Evolutionary conservation across 2,329 filamentous ascomycete species (phyloP), one percentile per base, ranked within the genome.

Genomic region (Diaporthe sp.): DNA sequence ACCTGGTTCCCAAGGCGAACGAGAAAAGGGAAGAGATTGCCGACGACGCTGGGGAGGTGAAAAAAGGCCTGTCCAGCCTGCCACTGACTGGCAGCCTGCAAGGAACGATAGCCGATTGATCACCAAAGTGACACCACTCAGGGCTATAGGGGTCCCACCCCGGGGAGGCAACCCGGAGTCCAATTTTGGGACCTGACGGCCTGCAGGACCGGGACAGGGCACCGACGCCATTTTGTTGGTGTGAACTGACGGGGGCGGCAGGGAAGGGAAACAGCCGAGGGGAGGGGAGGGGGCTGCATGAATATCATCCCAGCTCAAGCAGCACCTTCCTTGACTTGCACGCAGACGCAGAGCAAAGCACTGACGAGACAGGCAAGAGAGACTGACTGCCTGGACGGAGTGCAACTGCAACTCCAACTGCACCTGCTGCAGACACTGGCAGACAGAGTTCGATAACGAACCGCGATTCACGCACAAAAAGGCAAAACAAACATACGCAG

Each of bases 261-360:
- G 47, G 64, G 64, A 35, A 35, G 61, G 19, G 64, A 38, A 67
- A 35, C 45, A 40, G 64, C 64, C 64, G 33, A 68, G 47, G 64
- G 30, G 45, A 68, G 47, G 64, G 45, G 64, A 50, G 61, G 61
- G 61, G 61, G 45, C 64, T 68, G 64, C 64, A 68, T 68, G 33
- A 38, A 68, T 54, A 10, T 15, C 22, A 9, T n/a, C n/a, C n/a
- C n/a, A n/a, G n/a, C n/a, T n/a, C n/a, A n/a, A n/a, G n/a, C 4
- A 25, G n/a, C n/a, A 68, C 19, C 30, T 19, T 30, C 25, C 50
- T 25, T 58, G 61, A 50, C 30, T 38, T 67, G 35, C 35, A 40
- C 9, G 17, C 60, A 30, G 12, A n/a, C n/a, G n/a, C 15, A 33
- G 8, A 15, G 42, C n/a, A 25, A 10, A 22, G 30, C 10, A 61